Percentiles rank a stretch among this genome's conserved stretches.
These are phyloP conservation scores for Mycena haematopus DNA, from an alignment of 768 basidiomycete genomes.

Conservation along the genomic window DNA sequence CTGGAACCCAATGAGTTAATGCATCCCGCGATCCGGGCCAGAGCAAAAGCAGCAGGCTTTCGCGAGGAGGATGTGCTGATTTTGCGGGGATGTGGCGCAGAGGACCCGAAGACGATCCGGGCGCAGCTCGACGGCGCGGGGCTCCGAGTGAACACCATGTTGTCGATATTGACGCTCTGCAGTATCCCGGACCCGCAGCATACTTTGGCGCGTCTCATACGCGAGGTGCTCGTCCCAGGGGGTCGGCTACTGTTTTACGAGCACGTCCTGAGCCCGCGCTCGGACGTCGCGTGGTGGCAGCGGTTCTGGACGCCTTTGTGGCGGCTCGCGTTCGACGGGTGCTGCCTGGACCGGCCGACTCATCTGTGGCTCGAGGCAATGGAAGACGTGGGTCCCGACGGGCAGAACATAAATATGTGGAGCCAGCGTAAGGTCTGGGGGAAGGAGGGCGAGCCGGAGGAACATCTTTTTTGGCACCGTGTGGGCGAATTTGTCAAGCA, in stretches of 20 bases:
- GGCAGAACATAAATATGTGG: conserved; percentile 53
- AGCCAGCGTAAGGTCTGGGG: conserved; percentile 51
- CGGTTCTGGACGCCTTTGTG: conserved; percentile 76
- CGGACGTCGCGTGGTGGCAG: conserved; percentile 76
- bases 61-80: conserved; percentile 61
- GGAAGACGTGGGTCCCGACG: conserved; percentile 31
- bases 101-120: conserved; percentile 58
- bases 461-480: conserved; percentile 66
- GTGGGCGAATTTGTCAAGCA: conserved; percentile 63
- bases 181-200: conserved; percentile 62
- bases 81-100: conserved; percentile 63
- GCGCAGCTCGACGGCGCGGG: conserved; percentile 38
- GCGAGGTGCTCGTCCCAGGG: conserved; percentile 64
- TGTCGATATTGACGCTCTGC: conserved; percentile 72
- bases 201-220: conserved; percentile 52
- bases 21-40: conserved; percentile 60
- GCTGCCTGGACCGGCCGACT: conserved; percentile 64
- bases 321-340: conserved; percentile 65
- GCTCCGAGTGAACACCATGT: conserved; percentile 59
- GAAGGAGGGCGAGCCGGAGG: conserved; percentile 59
- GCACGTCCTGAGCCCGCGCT: conserved; percentile 62
- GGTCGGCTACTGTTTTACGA: conserved; percentile 74
- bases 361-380: conserved; percentile 53
- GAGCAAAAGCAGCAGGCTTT: conserved; percentile 59
- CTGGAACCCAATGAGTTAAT: conserved; percentile 73